Evolutionary conservation across 306 rosid genomes (phyloP).

Genomic region (Quercus agrifolia): DNA sequence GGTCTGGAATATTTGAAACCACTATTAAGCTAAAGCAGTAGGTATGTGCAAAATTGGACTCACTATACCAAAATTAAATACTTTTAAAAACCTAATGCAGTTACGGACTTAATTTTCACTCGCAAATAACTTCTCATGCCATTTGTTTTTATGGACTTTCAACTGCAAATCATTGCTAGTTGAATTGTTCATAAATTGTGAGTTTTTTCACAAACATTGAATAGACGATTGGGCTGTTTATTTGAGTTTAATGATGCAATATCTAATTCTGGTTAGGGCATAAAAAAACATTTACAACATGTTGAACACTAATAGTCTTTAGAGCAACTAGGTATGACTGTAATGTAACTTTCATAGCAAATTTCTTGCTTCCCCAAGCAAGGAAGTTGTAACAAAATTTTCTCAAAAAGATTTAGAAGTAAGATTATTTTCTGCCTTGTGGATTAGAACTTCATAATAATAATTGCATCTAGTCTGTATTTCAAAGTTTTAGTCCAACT

Average conservation of each 20-base stretch:
- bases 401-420: neutral
- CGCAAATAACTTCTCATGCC: neutral
- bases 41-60: neutral
- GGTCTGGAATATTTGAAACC: neutral
- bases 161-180: neutral
- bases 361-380: neutral
- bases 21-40: neutral
- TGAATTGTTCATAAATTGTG: neutral
- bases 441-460: neutral
- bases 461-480: too few species aligned
- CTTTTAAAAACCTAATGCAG: neutral
- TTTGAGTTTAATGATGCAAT: neutral
- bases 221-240: neutral
- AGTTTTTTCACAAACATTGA: neutral
- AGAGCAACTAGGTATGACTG: neutral
- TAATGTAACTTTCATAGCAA: neutral
- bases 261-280: neutral
- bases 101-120: neutral
- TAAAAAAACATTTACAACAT: neutral
- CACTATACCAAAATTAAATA: too few species aligned
- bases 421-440: neutral
- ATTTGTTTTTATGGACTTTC: neutral
- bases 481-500: too few species aligned
- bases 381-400: neutral
- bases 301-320: neutral